phyloP scores from a whole-genome alignment of 2,329 filamentous ascomycete genomes.

The Karstenula rhodostoma region DNA sequence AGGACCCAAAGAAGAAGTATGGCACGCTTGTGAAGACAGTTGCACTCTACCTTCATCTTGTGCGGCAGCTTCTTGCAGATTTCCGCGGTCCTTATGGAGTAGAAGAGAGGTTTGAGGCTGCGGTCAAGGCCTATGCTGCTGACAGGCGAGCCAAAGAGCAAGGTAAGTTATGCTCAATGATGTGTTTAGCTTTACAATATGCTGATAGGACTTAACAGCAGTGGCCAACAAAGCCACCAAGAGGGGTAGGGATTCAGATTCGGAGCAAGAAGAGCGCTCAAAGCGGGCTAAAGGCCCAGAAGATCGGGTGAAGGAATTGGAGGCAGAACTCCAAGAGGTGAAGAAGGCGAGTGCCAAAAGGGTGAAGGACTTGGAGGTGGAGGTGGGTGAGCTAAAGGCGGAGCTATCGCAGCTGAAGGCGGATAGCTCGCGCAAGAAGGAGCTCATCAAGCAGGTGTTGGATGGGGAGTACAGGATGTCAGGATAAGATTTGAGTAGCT shows the following conservation, averaged over 20 bases:
- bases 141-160: neutral
- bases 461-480: too few species aligned
- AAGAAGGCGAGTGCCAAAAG: neutral
- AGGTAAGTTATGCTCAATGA: neutral
- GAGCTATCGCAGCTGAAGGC: neutral
- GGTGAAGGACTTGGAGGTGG: neutral
- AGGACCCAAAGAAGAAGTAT: neutral
- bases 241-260: neutral
- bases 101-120: neutral
- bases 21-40: neutral
- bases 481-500: too few species aligned
- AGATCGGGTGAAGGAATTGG: neutral
- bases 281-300: neutral
- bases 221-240: neutral
- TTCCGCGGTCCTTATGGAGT: neutral
- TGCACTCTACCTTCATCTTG: neutral
- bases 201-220: neutral
- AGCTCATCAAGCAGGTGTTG: too few species aligned
- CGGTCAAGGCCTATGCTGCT: neutral
- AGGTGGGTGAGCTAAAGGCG: neutral
- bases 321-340: neutral
- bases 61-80: neutral
- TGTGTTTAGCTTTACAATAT: neutral
- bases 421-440: neutral
- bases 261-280: neutral